Base-by-base conservation (phyloP, 768 basidiomycete species). In the Pulveroboletus sp. region DNA sequence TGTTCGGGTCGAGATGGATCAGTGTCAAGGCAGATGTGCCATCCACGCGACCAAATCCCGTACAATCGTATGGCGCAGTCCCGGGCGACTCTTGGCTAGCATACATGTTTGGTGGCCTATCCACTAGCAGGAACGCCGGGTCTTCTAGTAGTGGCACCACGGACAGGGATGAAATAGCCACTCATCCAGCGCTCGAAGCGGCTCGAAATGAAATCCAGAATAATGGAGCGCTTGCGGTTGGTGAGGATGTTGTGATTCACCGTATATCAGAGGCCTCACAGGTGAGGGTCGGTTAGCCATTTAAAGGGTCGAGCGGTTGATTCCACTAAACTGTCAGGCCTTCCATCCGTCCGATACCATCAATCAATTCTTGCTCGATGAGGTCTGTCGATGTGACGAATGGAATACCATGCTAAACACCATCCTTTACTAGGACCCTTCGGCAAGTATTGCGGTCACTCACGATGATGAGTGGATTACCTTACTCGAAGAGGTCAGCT, bases 271-370 rank as follows among this genome's bases (percentile, higher is more conserved):
- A 42, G 6, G 14, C 19, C 6, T 43, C 45, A 5, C 25, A 51
- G 38, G 53, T 51, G 4, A n/a, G 53, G 4, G 4, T 16, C 5
- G 23, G 12, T 21, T 5, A 7, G 8, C 11, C 5, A 4, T 21
- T 2, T 17, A 1, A 11, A 25, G 8, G 13, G 16, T 41, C 13
- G 14, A 25, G 25, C 9, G 3, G 34, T n/a, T n/a, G n/a, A n/a
- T n/a, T n/a, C 24, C 16, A 9, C 4, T 2, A 38, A 9, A 19
- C 14, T 41, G 24, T 7, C 31, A 45, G 49, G 29, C 34, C 1
- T 54, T 51, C 31, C 52, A 56, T 45, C 52, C 55, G 3, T 55
- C 50, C 3, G 50, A 45, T 11, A 29, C 33, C 12, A 55, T 55
- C 33, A 52, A 49, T 21, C 39, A 17, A 45, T 36, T 32, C 49